These are phyloP conservation scores for Vitis hybrid DNA, from an alignment of 177 flowering plant genomes.

Conservation along the genomic window DNA sequence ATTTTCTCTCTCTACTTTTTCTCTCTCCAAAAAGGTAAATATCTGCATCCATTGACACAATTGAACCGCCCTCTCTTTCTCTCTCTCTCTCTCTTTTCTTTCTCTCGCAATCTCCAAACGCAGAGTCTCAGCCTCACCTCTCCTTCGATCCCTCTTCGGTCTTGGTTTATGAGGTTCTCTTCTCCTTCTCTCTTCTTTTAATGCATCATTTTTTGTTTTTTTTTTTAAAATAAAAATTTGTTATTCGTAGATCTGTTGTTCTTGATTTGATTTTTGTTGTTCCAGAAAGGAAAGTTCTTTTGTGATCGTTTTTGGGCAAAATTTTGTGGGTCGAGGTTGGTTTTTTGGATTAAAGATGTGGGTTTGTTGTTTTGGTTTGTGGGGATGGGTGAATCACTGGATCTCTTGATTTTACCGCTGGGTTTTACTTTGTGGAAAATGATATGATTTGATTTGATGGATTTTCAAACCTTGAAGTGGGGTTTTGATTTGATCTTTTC, in stretches of 20 bases:
- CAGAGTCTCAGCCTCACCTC: conserved; percentile 30
- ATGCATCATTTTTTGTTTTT: conserved; percentile 2
- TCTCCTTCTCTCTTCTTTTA: conserved; percentile 1
- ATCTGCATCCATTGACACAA: neutral
- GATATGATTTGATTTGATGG: too few relatives aligned
- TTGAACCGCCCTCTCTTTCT: neutral
- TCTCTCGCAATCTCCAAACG: conserved; percentile 1
- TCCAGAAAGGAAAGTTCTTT: neutral
- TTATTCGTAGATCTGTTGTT: conserved; percentile 5
- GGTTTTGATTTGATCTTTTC: too few relatives aligned
- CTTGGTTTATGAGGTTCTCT: conserved; percentile 62
- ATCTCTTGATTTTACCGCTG: too few relatives aligned
- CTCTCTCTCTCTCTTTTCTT: neutral
- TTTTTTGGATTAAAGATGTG: neutral
- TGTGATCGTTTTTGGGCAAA: neutral
- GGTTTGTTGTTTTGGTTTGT: neutral
- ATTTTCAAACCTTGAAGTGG: too few relatives aligned
- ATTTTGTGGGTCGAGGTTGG: neutral
- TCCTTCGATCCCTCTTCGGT: conserved; percentile 31
- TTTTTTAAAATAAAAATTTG: neutral
- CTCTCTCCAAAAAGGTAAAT: neutral
- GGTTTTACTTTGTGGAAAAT: too few relatives aligned
- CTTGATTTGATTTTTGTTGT: neutral
- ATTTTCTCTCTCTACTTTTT: neutral
- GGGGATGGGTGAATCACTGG: neutral